phyloP scores from a whole-genome alignment of 2,329 filamentous ascomycete genomes.

The Colletotrichum tropicale region DNA sequence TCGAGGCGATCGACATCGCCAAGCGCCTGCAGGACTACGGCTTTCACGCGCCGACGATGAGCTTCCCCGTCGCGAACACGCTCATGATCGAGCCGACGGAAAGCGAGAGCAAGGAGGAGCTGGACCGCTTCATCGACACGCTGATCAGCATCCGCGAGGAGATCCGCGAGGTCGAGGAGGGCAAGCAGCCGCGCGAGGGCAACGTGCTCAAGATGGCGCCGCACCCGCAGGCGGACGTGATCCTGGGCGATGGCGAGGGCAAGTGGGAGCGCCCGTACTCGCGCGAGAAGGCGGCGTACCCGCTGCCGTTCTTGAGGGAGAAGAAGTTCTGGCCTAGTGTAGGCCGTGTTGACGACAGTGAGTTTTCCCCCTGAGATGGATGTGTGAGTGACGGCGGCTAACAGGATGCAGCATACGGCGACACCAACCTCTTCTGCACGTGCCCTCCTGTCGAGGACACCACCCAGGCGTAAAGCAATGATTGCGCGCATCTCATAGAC shows the following conservation, averaged over 20 bases:
- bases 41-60: slow-evolving; percentile 97
- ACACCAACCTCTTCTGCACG: slow-evolving; percentile 93
- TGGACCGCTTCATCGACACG: slow-evolving; percentile 92
- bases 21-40: slow-evolving; percentile 97
- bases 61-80: slow-evolving; percentile 92
- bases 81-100: slow-evolving; percentile 99
- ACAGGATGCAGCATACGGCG: slow-evolving; percentile 74
- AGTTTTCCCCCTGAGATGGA: slow-evolving; percentile 38
- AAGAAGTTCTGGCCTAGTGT: slow-evolving; percentile 99
- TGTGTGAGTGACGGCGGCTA: background rate
- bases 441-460: slow-evolving; percentile 82
- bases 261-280: slow-evolving; percentile 85
- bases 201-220: slow-evolving; percentile 92
- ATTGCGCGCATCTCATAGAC: slow-evolving; percentile 3
- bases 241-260: slow-evolving; percentile 58
- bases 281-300: slow-evolving; percentile 85
- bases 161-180: slow-evolving; percentile 83
- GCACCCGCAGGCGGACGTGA: slow-evolving; percentile 82
- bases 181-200: slow-evolving; percentile 72
- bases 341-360: slow-evolving; percentile 85
- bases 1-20: slow-evolving; percentile 94
- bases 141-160: slow-evolving; percentile 85
- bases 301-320: slow-evolving; percentile 79
- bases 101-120: slow-evolving; percentile 88
- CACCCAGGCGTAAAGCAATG: slow-evolving; percentile 33